Evolutionary conservation across 2,329 filamentous ascomycete species (phyloP).

Genomic region (Diplodia corticola): DNA sequence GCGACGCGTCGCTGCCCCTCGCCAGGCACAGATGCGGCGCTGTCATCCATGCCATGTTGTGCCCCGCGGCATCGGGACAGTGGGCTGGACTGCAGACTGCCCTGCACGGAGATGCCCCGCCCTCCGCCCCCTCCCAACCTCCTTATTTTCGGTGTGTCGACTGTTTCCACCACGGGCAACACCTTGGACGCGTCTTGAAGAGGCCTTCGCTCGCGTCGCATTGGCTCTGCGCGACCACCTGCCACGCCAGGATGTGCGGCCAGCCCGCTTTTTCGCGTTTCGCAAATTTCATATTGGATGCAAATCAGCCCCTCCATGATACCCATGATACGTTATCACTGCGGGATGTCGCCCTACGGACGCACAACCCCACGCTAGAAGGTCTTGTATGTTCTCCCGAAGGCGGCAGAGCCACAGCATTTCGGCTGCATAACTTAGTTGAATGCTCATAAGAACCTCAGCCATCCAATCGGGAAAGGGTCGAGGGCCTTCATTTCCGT

Average conservation of each 20-base stretch:
- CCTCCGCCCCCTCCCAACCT: too few species aligned
- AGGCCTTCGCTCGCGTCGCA: constrained; percentile 8
- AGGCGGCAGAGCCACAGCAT: constrained; percentile 24
- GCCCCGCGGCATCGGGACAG: constrained; percentile 8
- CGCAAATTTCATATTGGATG: constrained; percentile 21
- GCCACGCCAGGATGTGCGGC: not conserved
- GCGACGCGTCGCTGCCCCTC: constrained; percentile 3
- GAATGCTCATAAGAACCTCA: constrained; percentile 13
- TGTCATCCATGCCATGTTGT: not conserved
- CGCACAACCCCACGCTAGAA: constrained; percentile 38
- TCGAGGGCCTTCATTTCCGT: constrained; percentile 17
- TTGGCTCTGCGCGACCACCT: constrained; percentile 13
- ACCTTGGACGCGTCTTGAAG: constrained; percentile 15
- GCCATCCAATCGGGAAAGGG: constrained; percentile 3
- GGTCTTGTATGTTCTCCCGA: constrained; percentile 28
- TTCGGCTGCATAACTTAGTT: constrained; percentile 15
- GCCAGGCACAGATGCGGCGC: not conserved
- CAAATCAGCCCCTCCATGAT: constrained; percentile 19
- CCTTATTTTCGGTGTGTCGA: constrained; percentile 14
- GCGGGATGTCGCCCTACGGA: constrained; percentile 18
- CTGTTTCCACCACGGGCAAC: constrained; percentile 2
- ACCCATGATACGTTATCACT: constrained; percentile 10
- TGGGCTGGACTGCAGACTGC: not conserved
- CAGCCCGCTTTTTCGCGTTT: constrained; percentile 17
- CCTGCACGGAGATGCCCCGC: not conserved